phyloP scores from a whole-genome alignment of 2,329 filamentous ascomycete genomes.

The Microdochium trichocladiopsis region DNA sequence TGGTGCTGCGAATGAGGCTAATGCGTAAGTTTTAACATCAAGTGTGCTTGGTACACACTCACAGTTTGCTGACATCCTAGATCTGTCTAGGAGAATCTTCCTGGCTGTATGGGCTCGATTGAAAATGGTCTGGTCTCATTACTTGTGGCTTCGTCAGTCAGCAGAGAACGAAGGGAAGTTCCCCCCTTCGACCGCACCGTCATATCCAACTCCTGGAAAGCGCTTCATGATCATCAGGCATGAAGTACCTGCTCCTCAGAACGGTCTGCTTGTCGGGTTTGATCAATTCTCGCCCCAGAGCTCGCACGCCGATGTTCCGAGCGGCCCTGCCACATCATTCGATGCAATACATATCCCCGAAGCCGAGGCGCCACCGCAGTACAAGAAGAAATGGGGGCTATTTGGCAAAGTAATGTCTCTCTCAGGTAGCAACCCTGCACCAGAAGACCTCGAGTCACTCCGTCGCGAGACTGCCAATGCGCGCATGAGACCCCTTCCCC shows the following conservation, averaged over 20 bases:
- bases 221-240: conserved; percentile 84
- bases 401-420: conserved; percentile 56
- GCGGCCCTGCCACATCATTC: conserved; percentile 15
- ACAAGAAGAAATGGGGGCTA: conserved; percentile 57
- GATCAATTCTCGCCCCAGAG: conserved; percentile 30
- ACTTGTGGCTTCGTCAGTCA: conserved; percentile 64
- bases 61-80: conserved; percentile 14
- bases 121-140: conserved; percentile 70
- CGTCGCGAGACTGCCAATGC: conserved; percentile 43
- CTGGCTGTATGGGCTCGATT: conserved; percentile 60
- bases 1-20: conserved; percentile 55
- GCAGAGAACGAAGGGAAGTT: conserved; percentile 49
- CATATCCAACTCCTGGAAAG: conserved; percentile 76
- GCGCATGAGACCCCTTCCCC: conserved; percentile 26
- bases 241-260: conserved; percentile 47
- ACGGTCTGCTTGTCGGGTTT: conserved; percentile 41
- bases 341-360: conserved; percentile 8
- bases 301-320: conserved; percentile 14
- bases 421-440: conserved; percentile 21
- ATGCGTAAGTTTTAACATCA: conserved; percentile 51
- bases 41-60: background rate
- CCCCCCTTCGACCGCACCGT: conserved; percentile 71
- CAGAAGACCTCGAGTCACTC: conserved; percentile 41
- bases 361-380: conserved; percentile 18
- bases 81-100: conserved; percentile 59